These are phyloP conservation scores for Cyclocybe cylindracea DNA, from an alignment of 768 basidiomycete genomes.

Conservation along the genomic window DNA sequence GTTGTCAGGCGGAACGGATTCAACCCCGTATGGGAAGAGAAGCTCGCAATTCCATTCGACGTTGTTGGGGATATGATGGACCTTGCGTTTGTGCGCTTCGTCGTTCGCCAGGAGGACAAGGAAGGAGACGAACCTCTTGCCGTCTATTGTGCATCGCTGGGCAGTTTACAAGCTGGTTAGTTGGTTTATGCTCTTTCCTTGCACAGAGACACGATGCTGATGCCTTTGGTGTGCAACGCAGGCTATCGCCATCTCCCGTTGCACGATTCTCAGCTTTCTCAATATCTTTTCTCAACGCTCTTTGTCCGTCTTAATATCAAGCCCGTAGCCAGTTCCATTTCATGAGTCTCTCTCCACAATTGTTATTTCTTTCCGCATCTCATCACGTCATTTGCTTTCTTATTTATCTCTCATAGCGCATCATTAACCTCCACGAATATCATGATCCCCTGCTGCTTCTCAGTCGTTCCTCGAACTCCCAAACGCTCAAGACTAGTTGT, in stretches of 20 bases:
- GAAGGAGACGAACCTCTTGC: conserved; percentile 66
- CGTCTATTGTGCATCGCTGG: conserved; percentile 75
- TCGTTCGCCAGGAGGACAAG: conserved; percentile 66
- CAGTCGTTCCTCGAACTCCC: too few relatives aligned
- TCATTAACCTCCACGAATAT: too few relatives aligned
- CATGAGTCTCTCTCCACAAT: too few relatives aligned
- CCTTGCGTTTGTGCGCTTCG: conserved; percentile 82
- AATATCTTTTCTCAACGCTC: conserved; percentile 90
- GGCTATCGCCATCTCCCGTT: conserved; percentile 95
- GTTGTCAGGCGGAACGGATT: conserved; percentile 88
- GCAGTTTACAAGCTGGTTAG: conserved; percentile 72
- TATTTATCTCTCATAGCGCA: too few relatives aligned
- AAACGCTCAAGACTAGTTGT: too few relatives aligned
- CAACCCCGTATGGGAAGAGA: conserved; percentile 88
- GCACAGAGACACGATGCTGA: background rate
- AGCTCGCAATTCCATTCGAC: conserved; percentile 70
- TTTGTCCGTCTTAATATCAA: conserved; percentile 72
- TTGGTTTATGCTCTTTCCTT: conserved; percentile 6
- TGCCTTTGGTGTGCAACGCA: conserved; percentile 2
- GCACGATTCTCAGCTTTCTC: conserved; percentile 85
- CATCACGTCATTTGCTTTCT: too few relatives aligned
- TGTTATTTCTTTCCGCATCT: too few relatives aligned
- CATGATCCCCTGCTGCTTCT: too few relatives aligned
- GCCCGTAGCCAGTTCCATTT: conserved; percentile 5
- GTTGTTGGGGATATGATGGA: conserved; percentile 80